These are phyloP conservation scores for Aspergillus alliaceus DNA, from an alignment of 2,329 filamentous ascomycete species.

Conservation along the genomic window DNA sequence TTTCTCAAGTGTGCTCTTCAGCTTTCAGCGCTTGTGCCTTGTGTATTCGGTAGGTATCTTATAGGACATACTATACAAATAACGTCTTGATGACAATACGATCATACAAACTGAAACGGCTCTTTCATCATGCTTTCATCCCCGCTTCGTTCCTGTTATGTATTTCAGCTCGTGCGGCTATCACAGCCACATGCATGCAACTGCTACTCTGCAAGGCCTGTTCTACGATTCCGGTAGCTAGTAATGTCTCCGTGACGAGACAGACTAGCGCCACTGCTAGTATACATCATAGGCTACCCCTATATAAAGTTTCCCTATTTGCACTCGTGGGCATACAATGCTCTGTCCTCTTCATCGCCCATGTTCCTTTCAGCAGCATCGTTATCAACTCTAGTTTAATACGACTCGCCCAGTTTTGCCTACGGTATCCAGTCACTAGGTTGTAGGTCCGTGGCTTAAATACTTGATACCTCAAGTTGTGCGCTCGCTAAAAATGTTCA, in stretches of 20 bases:
- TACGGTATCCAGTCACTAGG: conserved; percentile 27
- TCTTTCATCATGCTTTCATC: conserved; percentile 38
- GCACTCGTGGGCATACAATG: conserved; percentile 41
- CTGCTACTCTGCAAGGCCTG: too few relatives aligned
- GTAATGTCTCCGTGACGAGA: too few relatives aligned
- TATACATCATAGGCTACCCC: too few relatives aligned
- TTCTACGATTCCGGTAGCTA: too few relatives aligned
- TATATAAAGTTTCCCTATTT: too few relatives aligned
- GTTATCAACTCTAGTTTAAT: conserved; percentile 55
- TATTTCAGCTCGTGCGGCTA: too few relatives aligned
- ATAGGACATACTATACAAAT: conserved; percentile 10
- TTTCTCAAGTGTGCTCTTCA: background rate
- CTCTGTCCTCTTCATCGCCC: conserved; percentile 41
- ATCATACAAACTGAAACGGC: conserved; percentile 49
- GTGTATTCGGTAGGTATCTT: conserved; percentile 7
- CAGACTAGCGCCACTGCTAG: too few relatives aligned
- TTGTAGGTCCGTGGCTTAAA: too few relatives aligned
- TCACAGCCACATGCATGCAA: too few relatives aligned
- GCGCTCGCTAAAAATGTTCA: too few relatives aligned
- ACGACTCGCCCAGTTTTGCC: conserved; percentile 53
- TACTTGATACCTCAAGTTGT: too few relatives aligned
- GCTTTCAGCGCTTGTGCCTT: conserved; percentile 11
- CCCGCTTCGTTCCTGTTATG: too few relatives aligned
- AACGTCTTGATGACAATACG: background rate
- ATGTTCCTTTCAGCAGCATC: conserved; percentile 42